phyloP scores from a whole-genome alignment of 768 basidiomycete genomes.

The Lactifluus pinguis region DNA sequence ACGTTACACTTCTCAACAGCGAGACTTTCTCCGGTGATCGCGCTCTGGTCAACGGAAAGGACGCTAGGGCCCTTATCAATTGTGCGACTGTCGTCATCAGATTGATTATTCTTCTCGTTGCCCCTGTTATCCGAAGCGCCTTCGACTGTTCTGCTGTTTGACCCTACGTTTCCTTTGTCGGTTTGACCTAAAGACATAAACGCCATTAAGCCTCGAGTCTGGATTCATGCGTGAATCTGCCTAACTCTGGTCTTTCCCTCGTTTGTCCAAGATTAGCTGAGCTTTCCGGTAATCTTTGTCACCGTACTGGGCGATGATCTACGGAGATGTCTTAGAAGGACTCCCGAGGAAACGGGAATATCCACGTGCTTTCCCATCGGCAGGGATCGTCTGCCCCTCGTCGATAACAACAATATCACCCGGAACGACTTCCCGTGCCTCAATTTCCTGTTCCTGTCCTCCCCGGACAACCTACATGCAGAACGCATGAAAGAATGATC shows the following conservation, averaged over 20 bases:
- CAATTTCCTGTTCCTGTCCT: constrained; percentile 35
- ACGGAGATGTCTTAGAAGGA: neutral
- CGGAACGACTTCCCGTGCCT: constrained; percentile 36
- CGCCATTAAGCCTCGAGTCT: neutral
- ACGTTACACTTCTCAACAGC: constrained; percentile 35
- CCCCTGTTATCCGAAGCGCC: neutral
- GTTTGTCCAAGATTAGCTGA: constrained; percentile 25
- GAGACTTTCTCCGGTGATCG: constrained; percentile 40
- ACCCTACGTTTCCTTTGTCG: neutral
- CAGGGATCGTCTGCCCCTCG: constrained; percentile 38
- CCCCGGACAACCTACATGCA: constrained; percentile 27
- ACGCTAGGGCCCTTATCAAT: constrained; percentile 34
- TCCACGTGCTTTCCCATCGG: constrained; percentile 30
- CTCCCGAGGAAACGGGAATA: neutral
- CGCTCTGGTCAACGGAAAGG: constrained; percentile 36
- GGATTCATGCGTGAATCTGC: neutral
- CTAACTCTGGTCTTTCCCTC: neutral
- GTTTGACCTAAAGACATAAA: neutral
- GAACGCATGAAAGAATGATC: neutral
- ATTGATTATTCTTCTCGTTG: constrained; percentile 14
- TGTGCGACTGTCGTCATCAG: constrained; percentile 12
- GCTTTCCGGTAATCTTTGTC: constrained; percentile 30
- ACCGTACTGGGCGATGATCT: constrained; percentile 34
- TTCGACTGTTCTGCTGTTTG: neutral
- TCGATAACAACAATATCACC: constrained; percentile 38